A percentile compares a stretch with the other conserved stretches of the same genome.
phyloP scores from a whole-genome alignment of 495 filamentous ascomycete genomes.

The Diplogelasinospora grovesii region DNA sequence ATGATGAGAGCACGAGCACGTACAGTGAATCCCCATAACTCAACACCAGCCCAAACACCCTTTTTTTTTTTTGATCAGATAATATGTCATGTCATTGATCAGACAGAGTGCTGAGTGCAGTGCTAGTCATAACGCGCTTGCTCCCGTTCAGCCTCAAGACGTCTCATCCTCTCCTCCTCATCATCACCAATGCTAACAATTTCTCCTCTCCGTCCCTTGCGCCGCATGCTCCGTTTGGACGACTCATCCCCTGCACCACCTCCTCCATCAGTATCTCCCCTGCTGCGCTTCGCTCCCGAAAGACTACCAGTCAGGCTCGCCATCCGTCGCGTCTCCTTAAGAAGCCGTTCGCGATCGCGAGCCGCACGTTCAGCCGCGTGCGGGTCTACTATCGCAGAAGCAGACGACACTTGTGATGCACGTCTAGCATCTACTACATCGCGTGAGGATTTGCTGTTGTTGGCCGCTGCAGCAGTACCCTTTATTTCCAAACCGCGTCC shows the following conservation, averaged over 20 bases:
- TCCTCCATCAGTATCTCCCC: constrained; percentile 2
- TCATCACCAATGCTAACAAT: constrained; percentile 35
- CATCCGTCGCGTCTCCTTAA: constrained; percentile 72
- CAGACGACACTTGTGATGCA: constrained; percentile 33
- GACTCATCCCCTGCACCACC: constrained; percentile 8
- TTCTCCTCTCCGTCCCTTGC: constrained; percentile 38
- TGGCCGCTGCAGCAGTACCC: constrained; percentile 14
- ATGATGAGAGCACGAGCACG: too few relatives aligned
- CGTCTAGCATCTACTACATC: constrained; percentile 23
- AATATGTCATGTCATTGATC: too few relatives aligned
- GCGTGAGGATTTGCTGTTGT: constrained; percentile 15
- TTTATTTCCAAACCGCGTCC: constrained; percentile 33
- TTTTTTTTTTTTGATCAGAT: too few relatives aligned
- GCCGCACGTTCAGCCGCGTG: constrained; percentile 73
- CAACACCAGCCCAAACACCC: too few relatives aligned
- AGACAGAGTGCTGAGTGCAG: too few relatives aligned
- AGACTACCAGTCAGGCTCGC: constrained; percentile 43
- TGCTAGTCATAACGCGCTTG: constrained; percentile 33
- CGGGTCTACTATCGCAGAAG: constrained; percentile 49
- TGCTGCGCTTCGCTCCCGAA: constrained; percentile 30
- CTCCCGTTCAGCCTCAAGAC: constrained; percentile 45
- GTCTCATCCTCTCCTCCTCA: constrained; percentile 45
- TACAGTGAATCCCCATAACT: too few relatives aligned
- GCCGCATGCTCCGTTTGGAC: constrained; percentile 35
- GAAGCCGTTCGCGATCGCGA: constrained; percentile 65